These are phyloP conservation scores for Marsdenia floribunda DNA, from an alignment of 257 asterid species.

Conservation along the genomic window DNA sequence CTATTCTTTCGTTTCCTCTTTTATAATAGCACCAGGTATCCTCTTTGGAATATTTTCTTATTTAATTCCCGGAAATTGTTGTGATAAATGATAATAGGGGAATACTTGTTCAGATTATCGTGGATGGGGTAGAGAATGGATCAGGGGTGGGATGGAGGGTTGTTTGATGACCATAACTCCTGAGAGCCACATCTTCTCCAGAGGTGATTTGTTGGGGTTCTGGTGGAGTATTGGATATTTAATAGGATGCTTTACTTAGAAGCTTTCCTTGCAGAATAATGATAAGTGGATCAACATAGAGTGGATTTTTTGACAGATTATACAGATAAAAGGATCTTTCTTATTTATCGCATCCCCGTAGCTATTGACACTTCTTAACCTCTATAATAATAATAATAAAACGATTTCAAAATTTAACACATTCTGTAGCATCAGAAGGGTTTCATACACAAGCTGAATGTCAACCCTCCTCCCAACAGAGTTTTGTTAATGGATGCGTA, in stretches of 20 bases:
- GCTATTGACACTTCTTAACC: neutral
- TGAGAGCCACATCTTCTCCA: neutral
- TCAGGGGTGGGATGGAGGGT: no score
- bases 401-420: no score
- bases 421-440: neutral
- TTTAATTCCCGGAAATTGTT: no score
- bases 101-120: no score
- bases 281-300: neutral
- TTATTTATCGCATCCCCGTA: neutral
- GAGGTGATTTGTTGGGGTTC: neutral
- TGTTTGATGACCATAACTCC: neutral
- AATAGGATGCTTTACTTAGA: neutral
- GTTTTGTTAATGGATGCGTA: slow-evolving; percentile 5
- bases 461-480: neutral
- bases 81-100: no score
- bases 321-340: neutral
- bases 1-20: no score
- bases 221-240: neutral
- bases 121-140: no score
- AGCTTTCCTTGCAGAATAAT: neutral
- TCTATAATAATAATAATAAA: neutral
- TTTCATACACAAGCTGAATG: neutral
- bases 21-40: no score
- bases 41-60: no score
- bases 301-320: neutral